Evolutionary conservation across 495 filamentous ascomycete genomes (phyloP).

Genomic region (Hypoxylon intermedium): DNA sequence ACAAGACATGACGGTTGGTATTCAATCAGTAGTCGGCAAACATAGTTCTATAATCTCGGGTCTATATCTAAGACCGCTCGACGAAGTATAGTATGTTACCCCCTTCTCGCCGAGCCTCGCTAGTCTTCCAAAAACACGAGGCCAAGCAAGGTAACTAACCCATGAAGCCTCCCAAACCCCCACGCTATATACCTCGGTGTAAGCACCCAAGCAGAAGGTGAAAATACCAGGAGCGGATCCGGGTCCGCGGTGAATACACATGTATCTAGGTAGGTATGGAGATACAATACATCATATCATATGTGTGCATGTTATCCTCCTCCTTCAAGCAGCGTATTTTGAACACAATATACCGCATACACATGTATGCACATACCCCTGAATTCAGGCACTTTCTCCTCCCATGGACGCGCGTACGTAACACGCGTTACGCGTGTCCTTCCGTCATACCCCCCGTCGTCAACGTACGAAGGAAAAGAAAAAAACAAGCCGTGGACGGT

Average conservation of each 20-base stretch:
- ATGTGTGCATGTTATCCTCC: too few relatives aligned
- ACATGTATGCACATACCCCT: constrained; percentile 1
- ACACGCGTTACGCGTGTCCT: constrained; percentile 1
- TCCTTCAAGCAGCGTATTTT: constrained; percentile 5
- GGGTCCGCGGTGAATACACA: constrained; percentile 8
- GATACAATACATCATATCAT: too few relatives aligned
- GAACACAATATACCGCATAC: constrained; percentile 23
- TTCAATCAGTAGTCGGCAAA: constrained; percentile 18
- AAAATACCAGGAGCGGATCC: constrained; percentile 1
- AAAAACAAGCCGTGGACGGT: background rate
- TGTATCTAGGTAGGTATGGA: too few relatives aligned
- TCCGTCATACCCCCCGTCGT: constrained; percentile 1
- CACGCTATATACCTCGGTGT: constrained; percentile 9
- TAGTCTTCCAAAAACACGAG: background rate
- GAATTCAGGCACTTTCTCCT: background rate
- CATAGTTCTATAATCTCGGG: constrained; percentile 18
- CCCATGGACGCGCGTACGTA: background rate
- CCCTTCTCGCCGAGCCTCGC: constrained; percentile 13
- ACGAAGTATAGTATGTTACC: constrained; percentile 15
- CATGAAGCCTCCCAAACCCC: constrained; percentile 7
- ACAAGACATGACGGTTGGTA: background rate
- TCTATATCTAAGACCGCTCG: constrained; percentile 12
- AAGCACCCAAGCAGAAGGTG: constrained; percentile 18
- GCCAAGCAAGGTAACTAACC: constrained; percentile 11
- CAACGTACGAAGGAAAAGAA: constrained; percentile 4